These are phyloP conservation scores for Xeromyces bisporus DNA, from an alignment of 495 filamentous ascomycete species.

Conservation along the genomic window DNA sequence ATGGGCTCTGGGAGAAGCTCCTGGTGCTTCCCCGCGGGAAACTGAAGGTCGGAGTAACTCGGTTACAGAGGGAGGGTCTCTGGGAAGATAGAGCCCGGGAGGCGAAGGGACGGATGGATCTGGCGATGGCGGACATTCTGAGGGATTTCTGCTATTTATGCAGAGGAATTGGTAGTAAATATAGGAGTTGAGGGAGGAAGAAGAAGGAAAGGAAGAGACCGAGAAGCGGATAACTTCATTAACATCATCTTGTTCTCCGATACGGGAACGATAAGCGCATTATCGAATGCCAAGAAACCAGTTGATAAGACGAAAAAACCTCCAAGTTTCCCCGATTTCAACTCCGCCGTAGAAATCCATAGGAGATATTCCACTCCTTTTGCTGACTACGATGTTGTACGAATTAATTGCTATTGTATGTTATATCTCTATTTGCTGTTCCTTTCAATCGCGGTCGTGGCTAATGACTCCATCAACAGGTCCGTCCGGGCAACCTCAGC, in stretches of 20 bases:
- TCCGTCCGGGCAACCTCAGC: constrained; percentile 67
- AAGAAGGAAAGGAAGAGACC: constrained; percentile 8
- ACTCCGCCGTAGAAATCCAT: constrained; percentile 1
- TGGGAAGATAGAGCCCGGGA: constrained; percentile 23
- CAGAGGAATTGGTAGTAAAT: constrained; percentile 8
- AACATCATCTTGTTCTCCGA: too few species aligned
- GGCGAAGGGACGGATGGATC: constrained; percentile 25
- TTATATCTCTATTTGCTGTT: constrained; percentile 3
- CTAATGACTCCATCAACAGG: constrained; percentile 32
- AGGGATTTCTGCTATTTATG: constrained; percentile 9
- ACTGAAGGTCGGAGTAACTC: constrained; percentile 25
- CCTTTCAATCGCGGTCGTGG: constrained; percentile 1
- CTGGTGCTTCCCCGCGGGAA: constrained; percentile 34
- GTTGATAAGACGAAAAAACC: constrained; percentile 1
- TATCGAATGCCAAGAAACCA: constrained; percentile 3
- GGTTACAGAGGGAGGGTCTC: constrained; percentile 24
- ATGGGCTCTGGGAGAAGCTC: constrained; percentile 31
- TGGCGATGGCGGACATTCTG: constrained; percentile 27
- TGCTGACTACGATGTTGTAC: constrained; percentile 63
- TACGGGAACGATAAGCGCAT: too few species aligned
- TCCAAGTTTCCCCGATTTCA: neutral
- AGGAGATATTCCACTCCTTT: too few species aligned
- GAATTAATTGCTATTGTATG: constrained; percentile 90
- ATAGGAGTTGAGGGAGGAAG: constrained; percentile 7
- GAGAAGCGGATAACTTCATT: too few species aligned